Base-by-base conservation (phyloP, 352 stramenopile species). In the Aphanomyces euteiches region DNA sequence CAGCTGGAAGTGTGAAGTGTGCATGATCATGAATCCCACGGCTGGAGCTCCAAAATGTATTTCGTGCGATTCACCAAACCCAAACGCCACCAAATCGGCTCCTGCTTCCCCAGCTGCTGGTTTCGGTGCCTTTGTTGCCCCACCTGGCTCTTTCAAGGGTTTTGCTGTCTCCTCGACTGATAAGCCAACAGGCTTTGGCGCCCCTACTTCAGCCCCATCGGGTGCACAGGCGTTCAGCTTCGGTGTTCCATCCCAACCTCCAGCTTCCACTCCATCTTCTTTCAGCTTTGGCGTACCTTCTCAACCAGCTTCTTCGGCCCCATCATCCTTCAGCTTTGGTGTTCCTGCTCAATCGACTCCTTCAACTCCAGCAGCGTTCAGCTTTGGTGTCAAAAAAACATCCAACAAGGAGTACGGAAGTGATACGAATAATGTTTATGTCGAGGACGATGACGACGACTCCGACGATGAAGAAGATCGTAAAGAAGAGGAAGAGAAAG, bases 401-500 rank as follows among this genome's bases (percentile, higher is more conserved):
- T 4, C 28, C 21, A 2, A n/a, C 2, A 65, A 56, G n/a, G 41
- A 60, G 36, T 28, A 72, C 48, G 67, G 76, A 13, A 60, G 75
- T 10, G 45, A 80, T 40, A 75, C 87, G 15, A 91, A 91, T 61
- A 74, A 78, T 47, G 90, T 91, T 37, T 78, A 77, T 0, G 58
- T 4, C 10, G 74, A 80, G 10, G 81, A 65, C 0, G 77, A 87
- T 34, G 73, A 63, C 7, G 83, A 89, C 34, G 81, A 81, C n/a
- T 78, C 88, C 34, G 81, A 81, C 15, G 79, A 89, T 7, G 83
- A 90, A 65, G 83, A 83, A 70, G 80, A 85, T 41, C 84, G 84
- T 6, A 74, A 73, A 64, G 80, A 91, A 78, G 84, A 89, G 76
- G 78, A 85, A 73, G 76, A 82, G 0, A 83, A 75, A 6, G 83